These are phyloP conservation scores for Venturia carpophila DNA, from an alignment of 2,329 filamentous ascomycete genomes.

Conservation along the genomic window DNA sequence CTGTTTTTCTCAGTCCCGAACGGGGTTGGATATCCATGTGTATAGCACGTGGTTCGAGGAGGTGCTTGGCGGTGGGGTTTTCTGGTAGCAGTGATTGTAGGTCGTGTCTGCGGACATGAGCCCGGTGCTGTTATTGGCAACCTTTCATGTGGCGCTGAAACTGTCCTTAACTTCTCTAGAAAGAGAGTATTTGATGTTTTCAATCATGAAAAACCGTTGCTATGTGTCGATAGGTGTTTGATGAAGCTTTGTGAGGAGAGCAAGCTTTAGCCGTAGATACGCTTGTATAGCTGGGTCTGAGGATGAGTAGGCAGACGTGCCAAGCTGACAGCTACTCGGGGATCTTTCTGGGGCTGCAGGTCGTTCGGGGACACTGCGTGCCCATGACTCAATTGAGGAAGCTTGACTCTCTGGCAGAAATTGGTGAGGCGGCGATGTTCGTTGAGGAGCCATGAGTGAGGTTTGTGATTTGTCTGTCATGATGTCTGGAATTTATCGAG, in stretches of 20 bases:
- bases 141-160: background rate
- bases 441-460: background rate
- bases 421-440: background rate
- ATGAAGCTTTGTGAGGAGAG: background rate
- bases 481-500: background rate
- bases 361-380: background rate
- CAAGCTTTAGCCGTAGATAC: slow-evolving; percentile 11
- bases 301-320: background rate
- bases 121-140: background rate
- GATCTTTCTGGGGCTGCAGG: background rate
- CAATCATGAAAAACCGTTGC: background rate
- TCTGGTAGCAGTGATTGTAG: too few species aligned
- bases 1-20: too few species aligned
- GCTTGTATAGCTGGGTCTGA: slow-evolving; percentile 9
- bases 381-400: slow-evolving; percentile 7
- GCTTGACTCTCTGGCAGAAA: slow-evolving; percentile 8
- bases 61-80: too few species aligned
- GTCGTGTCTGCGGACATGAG: too few species aligned
- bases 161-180: background rate
- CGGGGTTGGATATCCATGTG: too few species aligned
- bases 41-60: too few species aligned
- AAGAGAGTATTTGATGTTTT: background rate
- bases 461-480: background rate
- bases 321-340: background rate
- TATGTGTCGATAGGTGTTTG: background rate